Percentiles rank a stretch among this genome's conserved stretches.
These are phyloP conservation scores for Eucalyptus fibrosa DNA, from an alignment of 345 rosid species.

Conservation along the genomic window DNA sequence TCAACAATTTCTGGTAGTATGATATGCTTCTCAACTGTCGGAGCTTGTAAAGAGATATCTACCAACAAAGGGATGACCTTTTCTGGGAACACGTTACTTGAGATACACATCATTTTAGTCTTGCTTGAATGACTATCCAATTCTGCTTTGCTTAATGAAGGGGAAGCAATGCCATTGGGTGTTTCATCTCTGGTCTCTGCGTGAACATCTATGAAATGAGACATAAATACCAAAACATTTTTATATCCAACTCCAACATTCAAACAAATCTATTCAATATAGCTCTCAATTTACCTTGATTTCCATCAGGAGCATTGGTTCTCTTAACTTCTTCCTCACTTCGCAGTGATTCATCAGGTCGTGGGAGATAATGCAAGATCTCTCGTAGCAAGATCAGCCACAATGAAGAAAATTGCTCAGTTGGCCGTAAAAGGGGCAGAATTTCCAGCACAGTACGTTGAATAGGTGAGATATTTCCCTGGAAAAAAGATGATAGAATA, in stretches of 20 bases:
- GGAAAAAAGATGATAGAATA: not conserved
- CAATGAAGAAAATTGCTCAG: slow-evolving; percentile 73
- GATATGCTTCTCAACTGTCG: slow-evolving; percentile 54
- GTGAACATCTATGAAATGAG: slow-evolving; percentile 13
- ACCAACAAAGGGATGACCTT: slow-evolving; percentile 70
- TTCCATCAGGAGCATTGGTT: slow-evolving; percentile 13
- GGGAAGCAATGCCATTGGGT: slow-evolving; percentile 29
- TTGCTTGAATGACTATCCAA: slow-evolving; percentile 10
- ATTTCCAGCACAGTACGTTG: slow-evolving; percentile 72
- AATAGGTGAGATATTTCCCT: slow-evolving; percentile 80
- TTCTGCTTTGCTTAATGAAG: slow-evolving; percentile 18
- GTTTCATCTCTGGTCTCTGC: slow-evolving; percentile 9
- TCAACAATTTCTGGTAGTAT: slow-evolving; percentile 76
- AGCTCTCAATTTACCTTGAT: slow-evolving; percentile 17
- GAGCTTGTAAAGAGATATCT: slow-evolving; percentile 63
- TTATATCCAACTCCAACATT: not conserved
- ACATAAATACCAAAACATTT: not conserved
- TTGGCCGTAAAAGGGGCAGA: slow-evolving; percentile 62
- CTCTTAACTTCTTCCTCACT: slow-evolving; percentile 38
- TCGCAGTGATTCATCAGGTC: slow-evolving; percentile 22
- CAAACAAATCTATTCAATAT: not conserved
- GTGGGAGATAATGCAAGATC: slow-evolving; percentile 69
- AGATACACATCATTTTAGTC: slow-evolving; percentile 13
- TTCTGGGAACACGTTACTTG: slow-evolving; percentile 55
- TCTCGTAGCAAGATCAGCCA: slow-evolving; percentile 70